Evolutionary conservation across 2,329 filamentous ascomycete genomes (phyloP), one percentile per base, ranked within the genome.

Genomic region (Pseudogymnoascus verrucosus): DNA sequence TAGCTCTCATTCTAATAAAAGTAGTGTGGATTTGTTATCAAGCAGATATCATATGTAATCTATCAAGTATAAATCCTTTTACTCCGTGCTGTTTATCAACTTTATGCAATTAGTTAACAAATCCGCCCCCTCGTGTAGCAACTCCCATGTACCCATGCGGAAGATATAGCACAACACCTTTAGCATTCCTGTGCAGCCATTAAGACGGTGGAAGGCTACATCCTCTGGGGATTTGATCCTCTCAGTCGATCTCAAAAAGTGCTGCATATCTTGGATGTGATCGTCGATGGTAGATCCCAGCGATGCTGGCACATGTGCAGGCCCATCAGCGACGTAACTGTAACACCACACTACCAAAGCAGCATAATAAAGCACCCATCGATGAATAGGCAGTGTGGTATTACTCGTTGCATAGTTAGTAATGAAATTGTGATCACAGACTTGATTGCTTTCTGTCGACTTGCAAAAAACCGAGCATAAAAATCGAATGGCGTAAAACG

Each of bases 351-450:
- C 90, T 21, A 97, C 91, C 12, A 98, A 81, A 0, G 88, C 87
- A 0, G 95, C 91, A 72, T 96, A 96, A 76, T 97, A 99, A 61
- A 98, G 80, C 11, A 97, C 91, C 93, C 95, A 98, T 0, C 93
- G 91, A 14, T 95, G 83, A 71, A 98, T 96, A 65, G 98, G 82
- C 1, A 97, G 81, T 62, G 92, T 89, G 70, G 98, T 95, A 70
- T 96, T 90, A 19, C 91, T 85, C 0, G 93, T 91, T 16, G 87
- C 88, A 74, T 98, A 99, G 5, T 82, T 78, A 3, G 77, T 77
- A n/a, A 75, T 75, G 12, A 67, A 66, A 59, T 74, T 73, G 62
- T 69, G 66, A 59, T 72, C 67, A n/a, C 36, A 37, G 36, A 37
- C 12, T n/a, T 37, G 36, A n/a, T n/a, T 12, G 12, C 36, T 5